Evolutionary conservation across 768 basidiomycete species (phyloP), one percentile per base, ranked within the genome.

Genomic region (Termitomyces sp.): DNA sequence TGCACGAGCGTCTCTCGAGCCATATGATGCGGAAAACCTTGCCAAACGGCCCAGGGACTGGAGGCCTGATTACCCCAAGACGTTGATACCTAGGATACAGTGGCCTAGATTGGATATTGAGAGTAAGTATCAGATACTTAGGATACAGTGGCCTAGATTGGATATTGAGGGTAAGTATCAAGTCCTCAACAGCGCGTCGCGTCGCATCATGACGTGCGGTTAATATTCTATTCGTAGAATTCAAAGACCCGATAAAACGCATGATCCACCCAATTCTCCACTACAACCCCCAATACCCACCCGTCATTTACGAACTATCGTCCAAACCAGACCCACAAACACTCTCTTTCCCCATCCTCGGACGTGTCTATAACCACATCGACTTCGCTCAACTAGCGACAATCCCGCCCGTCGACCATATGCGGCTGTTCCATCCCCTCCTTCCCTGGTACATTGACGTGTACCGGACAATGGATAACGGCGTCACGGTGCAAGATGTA

Each of bases 371-470:
- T 25, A 82, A 81, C 61, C 62, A 69, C 5, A 77, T 77, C 54
- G 86, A 89, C 66, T 78, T 86, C 63, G 74, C 77, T 12, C 84
- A 83, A 48, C 77, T 83, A 56, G 83, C 81, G 29, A 83, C 82
- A 14, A 74, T 76, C 45, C 86, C 86, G 1, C 77, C 84, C 1
- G 72, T 81, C 0, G 67, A 72, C 5, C 72, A 71, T 59, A 80
- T 89, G 75, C 83, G 85, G 12, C 67, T 89, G 54, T 84, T 78
- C 66, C 85, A 87, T 70, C 72, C 80, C 0, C 73, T 76, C 40
- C 72, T 87, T 0, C 88, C 88, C 0, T 90, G 88, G 88, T 86
- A 82, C 71, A 80, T 90, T 69, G 87, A 89, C 64, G 74, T 88
- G 17, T 67, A 68, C 29, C 71, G 79, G 45, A 70, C 70, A 80